Base-by-base conservation (phyloP, 257 asterid genomes). In the Schizonepeta tenuifolia region DNA sequence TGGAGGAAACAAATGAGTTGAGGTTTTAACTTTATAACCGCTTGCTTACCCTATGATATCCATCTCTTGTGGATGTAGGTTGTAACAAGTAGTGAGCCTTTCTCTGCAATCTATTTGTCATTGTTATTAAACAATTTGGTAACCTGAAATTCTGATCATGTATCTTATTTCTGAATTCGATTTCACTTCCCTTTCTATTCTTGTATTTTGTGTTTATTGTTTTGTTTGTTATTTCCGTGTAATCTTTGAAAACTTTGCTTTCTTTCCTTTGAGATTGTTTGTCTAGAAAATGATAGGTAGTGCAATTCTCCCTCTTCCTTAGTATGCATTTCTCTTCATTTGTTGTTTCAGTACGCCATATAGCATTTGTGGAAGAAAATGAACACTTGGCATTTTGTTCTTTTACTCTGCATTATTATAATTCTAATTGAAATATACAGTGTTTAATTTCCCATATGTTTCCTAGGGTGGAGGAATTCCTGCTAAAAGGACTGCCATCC, bases 391-490 rank as follows among this genome's bases (percentile, higher is more conserved):
- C 4, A 17, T 31, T 65, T 18, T 28, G 54, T 54, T 51, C 69
- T 31, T 35, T 70, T 36, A 59, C 43, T 38, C n/a, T 65, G 60
- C 22, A n/a, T 50, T 33, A 46, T 51, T 70, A 15, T 46, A 43
- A 65, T 36, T 54, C 62, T 68, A 50, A 54, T 72, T 21, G 24
- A 67, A 65, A 58, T 38, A 17, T 6, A 18, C 9, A 5, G 15
- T 28, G 28, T 58, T n/a, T 60, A 11, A 67, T 38, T 63, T 51
- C 35, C 36, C 70, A 68, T 21, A 57, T 73, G 51, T 24, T 55
- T 40, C 79, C 58, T 84, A 92, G 98, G 99, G 96, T 47, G 97
- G 98, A 79, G 99, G 98, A 73, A 75, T 86, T 82, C 65, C 82
- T 73, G 80, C 85, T 65, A 89, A 86, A 81, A 92, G 81, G 82